Percentiles rank a stretch among this genome's conserved stretches.
Conservation (phyloP, 257 asterid genomes). For the Thymus mandschuricus region DNA sequence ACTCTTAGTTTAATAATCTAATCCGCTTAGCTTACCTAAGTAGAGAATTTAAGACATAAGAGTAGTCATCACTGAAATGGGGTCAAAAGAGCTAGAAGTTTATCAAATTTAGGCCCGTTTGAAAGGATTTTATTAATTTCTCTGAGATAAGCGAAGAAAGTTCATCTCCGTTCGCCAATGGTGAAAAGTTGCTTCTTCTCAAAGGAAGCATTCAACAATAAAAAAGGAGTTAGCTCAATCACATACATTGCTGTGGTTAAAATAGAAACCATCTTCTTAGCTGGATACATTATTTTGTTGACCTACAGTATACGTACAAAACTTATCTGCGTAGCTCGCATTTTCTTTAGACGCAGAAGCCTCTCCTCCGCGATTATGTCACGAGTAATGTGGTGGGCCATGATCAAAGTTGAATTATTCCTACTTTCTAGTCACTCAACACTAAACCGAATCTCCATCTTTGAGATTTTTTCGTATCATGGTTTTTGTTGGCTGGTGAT, state of each 20-base stretch:
- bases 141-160: slow-evolving; percentile 3
- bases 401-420: slow-evolving; percentile 42
- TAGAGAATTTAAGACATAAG: background rate
- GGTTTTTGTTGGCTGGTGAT: slow-evolving; percentile 27
- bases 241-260: slow-evolving; percentile 18
- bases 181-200: slow-evolving; percentile 17
- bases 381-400: slow-evolving; percentile 35
- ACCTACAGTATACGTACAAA: background rate
- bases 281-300: slow-evolving; percentile 26
- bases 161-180: background rate
- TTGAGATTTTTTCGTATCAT: slow-evolving; percentile 23
- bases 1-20: background rate
- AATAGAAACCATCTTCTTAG: slow-evolving; percentile 32
- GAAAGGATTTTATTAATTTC: background rate
- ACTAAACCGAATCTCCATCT: slow-evolving; percentile 48
- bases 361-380: slow-evolving; percentile 7
- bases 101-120: background rate
- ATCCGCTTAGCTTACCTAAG: background rate
- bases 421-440: slow-evolving; percentile 60
- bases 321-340: background rate
- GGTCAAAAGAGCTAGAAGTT: background rate
- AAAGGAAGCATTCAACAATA: slow-evolving; percentile 25
- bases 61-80: too few relatives aligned
- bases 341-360: slow-evolving; percentile 16
- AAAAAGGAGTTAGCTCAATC: slow-evolving; percentile 16